Evolutionary conservation across 768 basidiomycete genomes (phyloP).

Genomic region (Phylloporus arenicola): DNA sequence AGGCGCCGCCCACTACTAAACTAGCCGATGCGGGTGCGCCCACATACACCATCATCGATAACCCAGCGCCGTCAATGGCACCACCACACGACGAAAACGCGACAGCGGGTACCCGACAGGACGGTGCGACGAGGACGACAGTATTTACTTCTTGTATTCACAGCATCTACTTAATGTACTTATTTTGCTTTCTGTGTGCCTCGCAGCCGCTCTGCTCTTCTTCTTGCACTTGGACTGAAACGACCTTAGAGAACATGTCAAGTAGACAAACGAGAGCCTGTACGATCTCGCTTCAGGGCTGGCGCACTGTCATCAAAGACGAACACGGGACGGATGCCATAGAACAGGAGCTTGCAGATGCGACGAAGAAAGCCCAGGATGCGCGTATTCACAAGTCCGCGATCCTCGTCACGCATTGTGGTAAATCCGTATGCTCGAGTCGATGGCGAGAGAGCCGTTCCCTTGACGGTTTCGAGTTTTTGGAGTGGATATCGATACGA

Average conservation of each 20-base stretch:
- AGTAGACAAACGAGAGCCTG: constrained; percentile 22
- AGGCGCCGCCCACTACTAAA: too few species aligned
- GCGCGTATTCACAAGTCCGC: constrained; percentile 86
- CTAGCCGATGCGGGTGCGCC: too few species aligned
- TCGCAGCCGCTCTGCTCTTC: constrained; percentile 85
- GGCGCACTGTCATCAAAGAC: constrained; percentile 99
- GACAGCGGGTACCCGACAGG: too few species aligned
- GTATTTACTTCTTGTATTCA: too few species aligned
- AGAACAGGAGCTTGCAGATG: constrained; percentile 91
- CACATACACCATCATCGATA: too few species aligned
- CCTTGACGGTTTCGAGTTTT: constrained; percentile 91
- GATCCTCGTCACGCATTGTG: constrained; percentile 97
- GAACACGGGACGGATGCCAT: constrained; percentile 97
- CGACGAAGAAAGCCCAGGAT: constrained; percentile 86
- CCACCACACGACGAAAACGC: too few species aligned
- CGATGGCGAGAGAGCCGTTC: constrained; percentile 95
- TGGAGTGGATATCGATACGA: neutral
- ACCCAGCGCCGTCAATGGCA: too few species aligned
- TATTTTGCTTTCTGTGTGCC: too few species aligned
- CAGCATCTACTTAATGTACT: too few species aligned
- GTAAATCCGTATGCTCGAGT: constrained; percentile 99
- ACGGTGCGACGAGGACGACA: too few species aligned
- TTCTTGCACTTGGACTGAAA: constrained; percentile 76
- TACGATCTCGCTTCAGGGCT: constrained; percentile 79
- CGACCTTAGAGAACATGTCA: constrained; percentile 5